phyloP scores from a whole-genome alignment of 805 yeast genomes.

The Yarrowia sp. region DNA sequence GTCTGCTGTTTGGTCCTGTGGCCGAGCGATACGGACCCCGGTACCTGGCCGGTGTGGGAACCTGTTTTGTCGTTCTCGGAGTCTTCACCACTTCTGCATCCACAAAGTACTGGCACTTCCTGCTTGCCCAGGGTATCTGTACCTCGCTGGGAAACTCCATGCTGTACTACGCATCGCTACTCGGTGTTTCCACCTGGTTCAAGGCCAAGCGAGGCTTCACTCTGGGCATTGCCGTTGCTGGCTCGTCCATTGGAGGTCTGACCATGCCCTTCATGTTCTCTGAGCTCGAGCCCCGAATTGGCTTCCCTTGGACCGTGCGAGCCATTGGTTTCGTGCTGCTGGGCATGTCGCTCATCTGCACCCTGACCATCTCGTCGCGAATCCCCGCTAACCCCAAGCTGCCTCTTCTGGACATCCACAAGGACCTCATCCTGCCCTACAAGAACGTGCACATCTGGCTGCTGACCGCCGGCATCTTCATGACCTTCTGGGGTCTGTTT shows the following conservation, averaged over 20 bases:
- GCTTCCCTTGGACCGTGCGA: slow-evolving; percentile 68
- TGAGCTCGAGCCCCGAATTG: slow-evolving; percentile 55
- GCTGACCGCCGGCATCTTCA: slow-evolving; percentile 48
- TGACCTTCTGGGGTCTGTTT: slow-evolving; percentile 61
- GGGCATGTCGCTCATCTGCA: slow-evolving; percentile 47
- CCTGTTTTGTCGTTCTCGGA: slow-evolving; percentile 56
- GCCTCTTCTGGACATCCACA: slow-evolving; percentile 44
- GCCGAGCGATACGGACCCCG: slow-evolving; percentile 66
- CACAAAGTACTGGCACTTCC: slow-evolving; percentile 62
- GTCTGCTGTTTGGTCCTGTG: slow-evolving; percentile 58
- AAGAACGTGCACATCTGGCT: slow-evolving; percentile 42
- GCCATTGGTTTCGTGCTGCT: slow-evolving; percentile 52
- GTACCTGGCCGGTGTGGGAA: slow-evolving; percentile 56
- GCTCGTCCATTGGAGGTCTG: slow-evolving; percentile 73
- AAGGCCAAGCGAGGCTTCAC: slow-evolving; percentile 62
- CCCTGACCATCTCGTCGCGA: slow-evolving; percentile 50
- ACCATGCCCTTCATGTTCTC: slow-evolving; percentile 63
- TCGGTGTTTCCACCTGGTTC: slow-evolving; percentile 68
- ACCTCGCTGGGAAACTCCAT: slow-evolving; percentile 56
- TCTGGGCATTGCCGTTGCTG: slow-evolving; percentile 66
- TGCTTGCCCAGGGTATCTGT: slow-evolving; percentile 60
- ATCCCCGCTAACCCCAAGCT: slow-evolving; percentile 44
- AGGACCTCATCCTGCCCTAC: slow-evolving; percentile 28
- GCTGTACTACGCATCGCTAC: slow-evolving; percentile 58
- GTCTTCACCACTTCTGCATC: slow-evolving; percentile 61